Percentiles rank a stretch among this genome's conserved stretches.
Evolutionary conservation across 768 basidiomycete genomes (phyloP).

Genomic region (Ramaria rubella): DNA sequence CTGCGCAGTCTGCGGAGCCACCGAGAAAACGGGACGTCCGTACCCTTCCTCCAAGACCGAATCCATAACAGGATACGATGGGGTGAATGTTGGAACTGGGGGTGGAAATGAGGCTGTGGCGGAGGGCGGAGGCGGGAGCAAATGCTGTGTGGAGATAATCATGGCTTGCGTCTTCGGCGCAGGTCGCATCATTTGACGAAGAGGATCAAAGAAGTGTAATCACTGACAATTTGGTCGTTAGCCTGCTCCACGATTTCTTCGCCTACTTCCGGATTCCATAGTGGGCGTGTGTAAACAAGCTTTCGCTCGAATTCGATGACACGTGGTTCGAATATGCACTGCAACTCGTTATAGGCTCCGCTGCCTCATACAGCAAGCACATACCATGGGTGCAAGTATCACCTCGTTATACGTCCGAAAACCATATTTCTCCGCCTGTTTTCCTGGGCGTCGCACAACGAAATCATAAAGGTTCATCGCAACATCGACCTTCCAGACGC

Average conservation of each 20-base stretch:
- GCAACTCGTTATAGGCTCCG: background rate
- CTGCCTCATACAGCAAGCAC: conserved; percentile 15
- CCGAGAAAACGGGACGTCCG: conserved; percentile 9
- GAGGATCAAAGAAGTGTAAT: conserved; percentile 7
- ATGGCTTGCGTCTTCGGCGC: conserved; percentile 72
- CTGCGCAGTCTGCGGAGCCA: conserved; percentile 9
- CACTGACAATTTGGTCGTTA: conserved; percentile 38
- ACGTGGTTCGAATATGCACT: conserved; percentile 93
- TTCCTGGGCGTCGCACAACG: conserved; percentile 68
- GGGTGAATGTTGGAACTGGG: conserved; percentile 18
- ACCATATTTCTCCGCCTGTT: conserved; percentile 79
- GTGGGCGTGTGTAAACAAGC: conserved; percentile 40
- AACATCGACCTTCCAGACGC: conserved; percentile 62
- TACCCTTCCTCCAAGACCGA: conserved; percentile 14
- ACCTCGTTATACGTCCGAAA: conserved; percentile 92
- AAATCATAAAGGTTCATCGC: conserved; percentile 90
- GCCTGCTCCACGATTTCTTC: conserved; percentile 58
- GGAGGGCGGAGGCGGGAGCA: conserved; percentile 36
- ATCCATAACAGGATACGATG: conserved; percentile 12
- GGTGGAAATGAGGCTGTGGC: conserved; percentile 2
- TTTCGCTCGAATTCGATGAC: conserved; percentile 87
- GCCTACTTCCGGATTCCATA: conserved; percentile 54
- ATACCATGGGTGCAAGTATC: conserved; percentile 89
- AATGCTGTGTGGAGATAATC: conserved; percentile 83
- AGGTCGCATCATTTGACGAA: conserved; percentile 44